Base-by-base conservation (phyloP, 768 basidiomycete species). In the Termitomyces sp. region DNA sequence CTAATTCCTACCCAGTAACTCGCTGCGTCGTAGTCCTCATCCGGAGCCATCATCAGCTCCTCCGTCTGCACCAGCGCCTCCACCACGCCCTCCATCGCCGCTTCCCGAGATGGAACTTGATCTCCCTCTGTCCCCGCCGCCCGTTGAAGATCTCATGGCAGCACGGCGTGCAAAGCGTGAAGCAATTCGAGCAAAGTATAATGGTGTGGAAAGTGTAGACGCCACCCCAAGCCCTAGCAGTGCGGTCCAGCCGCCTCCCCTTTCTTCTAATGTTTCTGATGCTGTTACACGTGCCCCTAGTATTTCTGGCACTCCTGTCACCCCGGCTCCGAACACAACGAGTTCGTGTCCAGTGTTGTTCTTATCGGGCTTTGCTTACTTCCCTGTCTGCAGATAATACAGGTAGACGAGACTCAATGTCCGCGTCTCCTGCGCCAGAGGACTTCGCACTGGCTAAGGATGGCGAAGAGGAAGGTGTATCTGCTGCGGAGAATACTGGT, bases 151-250 rank as follows among this genome's bases (percentile, higher is more conserved):
- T 49, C 74, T 86, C 9, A 79, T 91, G 38, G 89, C 83, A 29
- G 87, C 83, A 34, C 85, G 91, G 9, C 83, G 88, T 32, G 89
- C 89, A 14, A 81, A 78, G 62, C 86, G 92, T 34, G 85, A 85
- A 61, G 92, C 89, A 9, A 94, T 95, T 59, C 76, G 91, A 47
- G 91, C 90, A 58, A 93, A 91, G 73, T 89, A 92, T 73, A 67
- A 78, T 5, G 83, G 82, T 15, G 73, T 79, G 58, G 72, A 77
- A 58, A 82, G 79, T 62, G 73, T 76, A 59, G 80, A 81, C 66
- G 70, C 78, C 64, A 83, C 82, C 63, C 81, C 84, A 40, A 85
- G 83, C 68, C 83, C 84, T 76, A 86, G 84, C 74, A 88, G 87
- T 87, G 86, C 87, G 84, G 83, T 84, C 70, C 83, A 85, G 68